A percentile compares a stretch with the other conserved stretches of the same genome.
phyloP scores from a whole-genome alignment of 257 asterid genomes.

The Jaltomata sinuosa region DNA sequence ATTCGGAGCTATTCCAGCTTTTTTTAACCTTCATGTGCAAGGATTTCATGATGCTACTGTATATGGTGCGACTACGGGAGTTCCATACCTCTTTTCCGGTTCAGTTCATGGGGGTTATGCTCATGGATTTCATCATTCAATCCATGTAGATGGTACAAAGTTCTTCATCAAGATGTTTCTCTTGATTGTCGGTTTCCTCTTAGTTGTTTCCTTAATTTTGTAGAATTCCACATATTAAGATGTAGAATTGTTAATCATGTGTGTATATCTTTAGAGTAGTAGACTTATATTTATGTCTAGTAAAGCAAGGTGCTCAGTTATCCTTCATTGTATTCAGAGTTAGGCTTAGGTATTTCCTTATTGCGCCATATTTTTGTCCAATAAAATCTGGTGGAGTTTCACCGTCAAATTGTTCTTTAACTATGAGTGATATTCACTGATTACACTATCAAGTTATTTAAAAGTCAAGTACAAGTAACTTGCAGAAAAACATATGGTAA shows the following conservation, averaged over 20 bases:
- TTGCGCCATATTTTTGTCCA: neutral
- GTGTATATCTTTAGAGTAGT: constrained; percentile 26
- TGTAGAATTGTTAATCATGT: constrained; percentile 8
- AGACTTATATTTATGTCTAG: constrained; percentile 18
- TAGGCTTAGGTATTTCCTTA: neutral
- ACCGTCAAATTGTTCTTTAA: neutral
- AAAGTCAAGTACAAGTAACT: neutral
- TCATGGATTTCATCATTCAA: constrained; percentile 57
- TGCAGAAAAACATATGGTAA: neutral
- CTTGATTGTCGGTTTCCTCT: constrained; percentile 28
- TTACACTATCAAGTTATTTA: neutral
- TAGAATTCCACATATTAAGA: neutral
- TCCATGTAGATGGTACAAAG: constrained; percentile 46
- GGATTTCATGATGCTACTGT: constrained; percentile 72
- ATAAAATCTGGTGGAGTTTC: neutral
- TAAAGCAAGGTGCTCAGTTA: neutral
- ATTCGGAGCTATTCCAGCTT: constrained; percentile 53
- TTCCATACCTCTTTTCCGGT: constrained; percentile 54
- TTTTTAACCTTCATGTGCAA: constrained; percentile 59
- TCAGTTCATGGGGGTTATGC: constrained; percentile 67
- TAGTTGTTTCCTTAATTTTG: constrained; percentile 34
- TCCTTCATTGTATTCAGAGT: neutral
- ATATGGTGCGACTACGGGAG: constrained; percentile 69
- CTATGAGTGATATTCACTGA: neutral
- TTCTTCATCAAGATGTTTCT: constrained; percentile 37